These are phyloP conservation scores for Penicillium concentricum DNA, from an alignment of 2,329 filamentous ascomycete genomes.

Conservation along the genomic window DNA sequence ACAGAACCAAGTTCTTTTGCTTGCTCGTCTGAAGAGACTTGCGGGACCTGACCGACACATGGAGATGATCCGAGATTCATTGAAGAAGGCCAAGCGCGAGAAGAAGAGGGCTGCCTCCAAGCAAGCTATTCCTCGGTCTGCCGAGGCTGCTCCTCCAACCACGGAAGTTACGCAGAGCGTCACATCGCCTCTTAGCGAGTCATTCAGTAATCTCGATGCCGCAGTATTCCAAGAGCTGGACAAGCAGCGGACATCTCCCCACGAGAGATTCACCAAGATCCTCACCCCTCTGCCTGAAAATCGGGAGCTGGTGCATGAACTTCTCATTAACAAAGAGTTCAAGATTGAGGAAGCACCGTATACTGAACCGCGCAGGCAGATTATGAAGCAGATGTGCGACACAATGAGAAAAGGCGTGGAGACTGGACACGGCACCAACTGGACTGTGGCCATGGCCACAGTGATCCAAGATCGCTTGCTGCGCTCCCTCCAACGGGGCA, in stretches of 20 bases:
- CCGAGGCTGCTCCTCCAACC: slow-evolving; percentile 38
- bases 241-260: slow-evolving; percentile 36
- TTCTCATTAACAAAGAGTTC: slow-evolving; percentile 64
- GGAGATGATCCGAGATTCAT: slow-evolving; percentile 58
- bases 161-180: slow-evolving; percentile 39
- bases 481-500: slow-evolving; percentile 58
- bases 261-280: slow-evolving; percentile 50
- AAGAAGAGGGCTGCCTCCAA: slow-evolving; percentile 53
- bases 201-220: slow-evolving; percentile 38
- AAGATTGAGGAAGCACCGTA: slow-evolving; percentile 54
- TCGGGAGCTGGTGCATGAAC: slow-evolving; percentile 61
- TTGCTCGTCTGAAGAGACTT: slow-evolving; percentile 62
- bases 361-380: slow-evolving; percentile 53
- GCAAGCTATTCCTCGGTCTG: slow-evolving; percentile 58
- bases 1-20: slow-evolving; percentile 63
- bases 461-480: slow-evolving; percentile 62
- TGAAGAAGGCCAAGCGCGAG: slow-evolving; percentile 58
- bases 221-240: slow-evolving; percentile 37
- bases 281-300: slow-evolving; percentile 63
- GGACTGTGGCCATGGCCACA: slow-evolving; percentile 67
- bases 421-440: slow-evolving; percentile 54
- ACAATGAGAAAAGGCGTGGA: slow-evolving; percentile 59
- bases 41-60: slow-evolving; percentile 61
- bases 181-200: slow-evolving; percentile 42
- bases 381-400: slow-evolving; percentile 60